These are phyloP conservation scores for Kalanchoe fedtschenkoi DNA, from an alignment of 164 flowering plant genomes.

Conservation along the genomic window DNA sequence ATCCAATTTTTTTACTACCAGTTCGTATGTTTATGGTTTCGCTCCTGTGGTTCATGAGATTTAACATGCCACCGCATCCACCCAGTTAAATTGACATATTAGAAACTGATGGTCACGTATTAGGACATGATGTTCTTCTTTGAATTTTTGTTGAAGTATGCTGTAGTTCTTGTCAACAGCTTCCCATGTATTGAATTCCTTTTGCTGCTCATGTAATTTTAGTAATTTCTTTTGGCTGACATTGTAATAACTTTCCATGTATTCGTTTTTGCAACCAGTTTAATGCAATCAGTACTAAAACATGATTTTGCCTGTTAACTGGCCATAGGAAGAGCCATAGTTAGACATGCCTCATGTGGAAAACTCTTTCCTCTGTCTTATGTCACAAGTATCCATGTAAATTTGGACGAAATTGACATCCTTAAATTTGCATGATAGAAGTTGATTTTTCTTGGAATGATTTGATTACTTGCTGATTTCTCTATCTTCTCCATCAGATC, in stretches of 20 bases:
- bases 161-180: not conserved
- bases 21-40: no score
- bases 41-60: no score
- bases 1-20: no score
- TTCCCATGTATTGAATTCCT: not conserved
- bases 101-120: not conserved
- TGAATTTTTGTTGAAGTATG: not conserved
- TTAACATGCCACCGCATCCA: not conserved
- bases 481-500: constrained; percentile 34
- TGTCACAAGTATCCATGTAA: not conserved
- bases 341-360: not conserved
- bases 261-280: not conserved
- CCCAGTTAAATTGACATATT: not conserved
- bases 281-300: no score
- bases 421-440: no score
- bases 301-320: no score
- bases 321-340: no score
- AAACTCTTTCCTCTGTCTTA: not conserved
- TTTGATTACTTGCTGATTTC: not conserved
- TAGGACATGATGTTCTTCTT: not conserved
- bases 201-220: not conserved
- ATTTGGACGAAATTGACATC: not conserved
- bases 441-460: no score
- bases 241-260: not conserved
- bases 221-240: not conserved